These are phyloP conservation scores for Nepenthes mirabilis DNA, from an alignment of 148 eudicot species.

Conservation along the genomic window DNA sequence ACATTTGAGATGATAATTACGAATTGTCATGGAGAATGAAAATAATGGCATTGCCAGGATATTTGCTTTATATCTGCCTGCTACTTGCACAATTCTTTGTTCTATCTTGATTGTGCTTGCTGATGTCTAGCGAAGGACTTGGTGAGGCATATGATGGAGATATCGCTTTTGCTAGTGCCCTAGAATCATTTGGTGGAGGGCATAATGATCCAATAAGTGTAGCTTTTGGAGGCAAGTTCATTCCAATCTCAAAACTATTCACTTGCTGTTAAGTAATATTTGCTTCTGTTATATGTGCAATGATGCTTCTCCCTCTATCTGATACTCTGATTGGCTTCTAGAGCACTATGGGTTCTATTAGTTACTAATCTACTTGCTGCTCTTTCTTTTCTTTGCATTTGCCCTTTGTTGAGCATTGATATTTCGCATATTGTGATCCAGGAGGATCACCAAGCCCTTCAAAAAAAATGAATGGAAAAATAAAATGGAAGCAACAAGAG, in stretches of 20 bases:
- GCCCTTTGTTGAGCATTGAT: no score
- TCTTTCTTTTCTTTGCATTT: neutral
- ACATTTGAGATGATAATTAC: no score
- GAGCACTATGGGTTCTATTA: neutral
- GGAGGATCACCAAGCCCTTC: no score
- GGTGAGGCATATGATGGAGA: conserved; percentile 99
- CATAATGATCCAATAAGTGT: conserved; percentile 98
- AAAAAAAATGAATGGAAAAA: no score
- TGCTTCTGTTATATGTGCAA: neutral
- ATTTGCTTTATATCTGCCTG: no score
- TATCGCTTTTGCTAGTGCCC: conserved; percentile 92
- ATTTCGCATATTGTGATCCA: no score
- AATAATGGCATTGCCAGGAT: no score
- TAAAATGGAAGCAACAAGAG: no score
- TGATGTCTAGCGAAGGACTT: conserved; percentile 77
- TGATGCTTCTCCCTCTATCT: neutral
- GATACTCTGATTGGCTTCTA: neutral
- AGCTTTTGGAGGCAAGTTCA: conserved; percentile 85
- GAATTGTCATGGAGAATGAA: no score
- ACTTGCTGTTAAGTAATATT: neutral
- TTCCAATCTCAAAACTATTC: neutral
- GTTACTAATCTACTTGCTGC: neutral
- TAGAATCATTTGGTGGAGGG: conserved; percentile 95
- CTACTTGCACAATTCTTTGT: neutral
- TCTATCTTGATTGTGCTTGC: conserved; percentile 1